Base-by-base conservation (phyloP, 2,329 filamentous ascomycete species). In the Gnomoniopsis sp. region DNA sequence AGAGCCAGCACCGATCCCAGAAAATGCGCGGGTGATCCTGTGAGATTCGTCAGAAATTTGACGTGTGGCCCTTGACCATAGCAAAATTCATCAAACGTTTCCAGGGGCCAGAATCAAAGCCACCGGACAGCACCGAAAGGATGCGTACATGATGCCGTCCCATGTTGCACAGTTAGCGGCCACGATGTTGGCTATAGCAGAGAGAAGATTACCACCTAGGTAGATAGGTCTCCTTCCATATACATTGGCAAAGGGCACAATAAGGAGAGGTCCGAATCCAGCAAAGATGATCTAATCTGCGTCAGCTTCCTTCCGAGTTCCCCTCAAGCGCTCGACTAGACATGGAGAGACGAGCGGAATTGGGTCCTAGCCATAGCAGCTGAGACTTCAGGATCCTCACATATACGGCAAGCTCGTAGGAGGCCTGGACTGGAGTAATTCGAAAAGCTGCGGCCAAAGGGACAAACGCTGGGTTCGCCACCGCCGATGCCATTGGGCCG, bases 141-240 rank as follows among this genome's bases (percentile, higher is more conserved):
- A 22, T 19, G 21, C 43, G 3, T 12, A 46, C 43, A 67, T 53
- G 26, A 66, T 49, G 8, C 64, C 65, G 11, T 59, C 26, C 65
- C 65, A 67, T 12, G 53, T 62, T 0, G 50, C 47, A 33, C 64
- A 66, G 49, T 67, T 66, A 11, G 65, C 67, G 2, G 67, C 67
- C 4, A 59, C 65, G 10, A 71, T 26, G 50, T 67, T 66, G 19
- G 69, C 65, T 30, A 63, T 65, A 15, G 68, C 67, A 8, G 69
- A 68, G 1, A 72, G 57, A n/a, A 71, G 65, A 12, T 66, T 69
- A 3, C 67, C 69, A 14, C 65, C 56, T 12, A 73, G 57, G 49
- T 70, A 69, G 38, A 74, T 65, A 0, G 70, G 70, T 51, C 71
- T 63, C 17, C 71, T 63, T 22, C 72, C 72, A 59, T 72, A 72